Evolutionary conservation across 1,139 yeast genomes (phyloP), one percentile per base, ranked within the genome.

Genomic region (Taphrina communis): DNA sequence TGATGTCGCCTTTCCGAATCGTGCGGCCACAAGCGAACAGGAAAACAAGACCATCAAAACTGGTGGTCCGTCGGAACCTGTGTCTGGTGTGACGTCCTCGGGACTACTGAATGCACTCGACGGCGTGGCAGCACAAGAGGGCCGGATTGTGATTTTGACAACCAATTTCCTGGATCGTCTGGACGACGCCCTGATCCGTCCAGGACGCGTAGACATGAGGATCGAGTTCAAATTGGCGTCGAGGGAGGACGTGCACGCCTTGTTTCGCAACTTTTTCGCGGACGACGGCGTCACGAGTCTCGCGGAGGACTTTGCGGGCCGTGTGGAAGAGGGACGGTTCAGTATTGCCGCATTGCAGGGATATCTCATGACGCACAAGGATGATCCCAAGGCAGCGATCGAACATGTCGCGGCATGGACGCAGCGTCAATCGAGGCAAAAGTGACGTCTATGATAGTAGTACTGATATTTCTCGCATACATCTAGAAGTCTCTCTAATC

Each of bases 111-210:
- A 94, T 77, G 97, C 99, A 0, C 82, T 94, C 65, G 99, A 94
- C 77, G 99, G 99, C 65, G 99, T 94, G n/a, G 96, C 98, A 1
- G 90, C 97, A 57, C 97, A 98, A 1, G 99, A 94, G 76, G 99
- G 94, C 76, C 89, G 97, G 62, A 84, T 94, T 52, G 94, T 97
- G 0, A 94, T 94, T 78, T 94, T 94, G 98, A 95, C 99, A 17
- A 93, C 99, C 25, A 94, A 94, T 78, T 99, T 94, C 76, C 97
- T 97, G 0, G 98, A 95, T 73, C 86, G 86, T 72, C 82, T 94
- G 58, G 99, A 94, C 76, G 92, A 83, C 11, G 84, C 84, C 1
- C 80, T 89, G 69, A 80, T 89, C 73, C 84, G 99, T 73, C 99
- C 99, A 0, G 99, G 99, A 2, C 84, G 99, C 77, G 89, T 94